Evolutionary conservation across 176 grass and related monocot species (phyloP), one percentile per base, ranked within the genome.

Genomic region (Oryza glaberrima): DNA sequence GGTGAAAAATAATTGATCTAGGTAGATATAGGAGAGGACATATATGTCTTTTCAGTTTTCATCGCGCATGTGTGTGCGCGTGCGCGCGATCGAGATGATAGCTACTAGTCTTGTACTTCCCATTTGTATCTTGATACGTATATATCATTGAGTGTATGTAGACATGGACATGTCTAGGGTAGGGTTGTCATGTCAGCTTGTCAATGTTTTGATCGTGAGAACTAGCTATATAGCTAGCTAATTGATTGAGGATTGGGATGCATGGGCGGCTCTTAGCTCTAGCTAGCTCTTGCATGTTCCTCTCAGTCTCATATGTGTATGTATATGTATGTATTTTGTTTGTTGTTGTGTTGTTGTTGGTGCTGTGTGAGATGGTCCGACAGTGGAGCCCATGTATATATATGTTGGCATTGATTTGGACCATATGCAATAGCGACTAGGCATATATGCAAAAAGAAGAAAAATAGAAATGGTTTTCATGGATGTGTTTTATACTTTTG

Each of bases 321-420:
- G 0, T 69, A 10, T 72, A 0, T 56, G 30, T 32, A 32, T 32
- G 30, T 32, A 32, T 32, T 88, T 45, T 69, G 11, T 44, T 61
- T 70, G 52, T 77, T 81, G 23, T 84, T 30, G 69, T 73, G 45
- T 79, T 58, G n/a, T 76, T 81, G 9, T 67, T 63, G 58, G 58
- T 83, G 73, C 46, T 89, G 72, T 85, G 78, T 81, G 70, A 81
- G 35, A 32, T 70, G 65, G 71, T 71, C 41, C 56, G 64, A 38
- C 23, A 52, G 48, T 80, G 61, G 40, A 48, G 69, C 48, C 32
- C 58, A 69, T 81, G 65, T n/a, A 44, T 44, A 44, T 44, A 44
- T 44, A 44, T 44, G 2, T 44, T 9, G 8, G 19, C 30, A 52
- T 16, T 20, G 19, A 19, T 51, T 70, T 82, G 49, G 68, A 38